Conservation (phyloP, 371 early-diverging fungal genomes). For the Paraphysoderma sedebokerense region DNA sequence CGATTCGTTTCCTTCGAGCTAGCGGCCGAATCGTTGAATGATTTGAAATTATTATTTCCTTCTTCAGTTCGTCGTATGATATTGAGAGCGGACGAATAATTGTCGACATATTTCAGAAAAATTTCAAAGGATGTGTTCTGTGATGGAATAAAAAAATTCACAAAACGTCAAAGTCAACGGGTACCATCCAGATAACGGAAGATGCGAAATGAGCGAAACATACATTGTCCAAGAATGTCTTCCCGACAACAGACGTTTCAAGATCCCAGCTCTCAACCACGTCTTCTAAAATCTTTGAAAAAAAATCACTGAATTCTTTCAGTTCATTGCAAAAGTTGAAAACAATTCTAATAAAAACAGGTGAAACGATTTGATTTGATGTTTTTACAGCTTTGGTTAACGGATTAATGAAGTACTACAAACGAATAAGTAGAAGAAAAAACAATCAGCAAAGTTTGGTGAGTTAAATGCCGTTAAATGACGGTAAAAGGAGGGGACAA, state of each 20-base stretch:
- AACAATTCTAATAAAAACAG: background rate
- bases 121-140: background rate
- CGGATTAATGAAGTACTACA: too few species aligned
- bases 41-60: background rate
- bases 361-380: background rate
- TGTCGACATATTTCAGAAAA: background rate
- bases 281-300: background rate
- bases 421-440: too few species aligned
- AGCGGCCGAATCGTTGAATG: background rate
- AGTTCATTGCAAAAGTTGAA: background rate
- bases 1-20: constrained; percentile 2
- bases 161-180: too few species aligned
- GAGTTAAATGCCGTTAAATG: too few species aligned
- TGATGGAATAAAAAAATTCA: too few species aligned
- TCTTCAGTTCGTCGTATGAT: background rate
- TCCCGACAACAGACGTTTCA: background rate
- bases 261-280: background rate
- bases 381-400: too few species aligned
- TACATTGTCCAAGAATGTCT: too few species aligned
- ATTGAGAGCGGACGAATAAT: background rate
- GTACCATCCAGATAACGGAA: too few species aligned
- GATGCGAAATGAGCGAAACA: too few species aligned
- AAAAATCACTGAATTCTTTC: background rate
- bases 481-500: too few species aligned
- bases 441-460: too few species aligned